These are phyloP conservation scores for Celoporthe dispersa DNA, from an alignment of 2,329 filamentous ascomycete genomes.

Conservation along the genomic window DNA sequence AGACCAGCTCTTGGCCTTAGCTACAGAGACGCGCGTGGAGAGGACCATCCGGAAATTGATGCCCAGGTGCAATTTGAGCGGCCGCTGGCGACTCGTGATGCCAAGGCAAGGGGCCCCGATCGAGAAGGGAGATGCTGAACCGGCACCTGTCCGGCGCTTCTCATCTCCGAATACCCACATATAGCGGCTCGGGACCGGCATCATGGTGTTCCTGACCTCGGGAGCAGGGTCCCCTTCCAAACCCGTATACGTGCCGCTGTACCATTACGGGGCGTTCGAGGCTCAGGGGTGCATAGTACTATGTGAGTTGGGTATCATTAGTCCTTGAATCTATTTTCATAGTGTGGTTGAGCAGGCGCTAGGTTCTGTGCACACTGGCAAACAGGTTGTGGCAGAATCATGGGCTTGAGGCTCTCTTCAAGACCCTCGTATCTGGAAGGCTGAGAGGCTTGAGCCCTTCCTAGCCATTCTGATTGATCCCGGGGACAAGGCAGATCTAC, in stretches of 20 bases:
- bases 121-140: neutral
- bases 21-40: neutral
- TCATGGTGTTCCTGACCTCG: neutral
- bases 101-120: neutral
- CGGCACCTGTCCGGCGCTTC: conserved; percentile 1
- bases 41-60: neutral
- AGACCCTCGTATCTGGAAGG: too few species aligned
- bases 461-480: too few species aligned
- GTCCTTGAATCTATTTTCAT: too few species aligned
- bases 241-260: neutral
- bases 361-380: too few species aligned
- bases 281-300: too few species aligned
- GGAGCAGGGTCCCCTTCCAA: neutral
- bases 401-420: too few species aligned
- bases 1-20: neutral
- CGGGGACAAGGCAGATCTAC: too few species aligned
- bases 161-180: conserved; percentile 8
- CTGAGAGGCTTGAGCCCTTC: too few species aligned
- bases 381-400: too few species aligned
- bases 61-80: neutral
- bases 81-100: neutral
- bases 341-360: too few species aligned
- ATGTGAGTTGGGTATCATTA: too few species aligned
- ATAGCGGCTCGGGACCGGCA: conserved; percentile 4
- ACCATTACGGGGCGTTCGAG: neutral